Conservation (phyloP, 805 yeast species). For the Saturnispora quitensis region DNA sequence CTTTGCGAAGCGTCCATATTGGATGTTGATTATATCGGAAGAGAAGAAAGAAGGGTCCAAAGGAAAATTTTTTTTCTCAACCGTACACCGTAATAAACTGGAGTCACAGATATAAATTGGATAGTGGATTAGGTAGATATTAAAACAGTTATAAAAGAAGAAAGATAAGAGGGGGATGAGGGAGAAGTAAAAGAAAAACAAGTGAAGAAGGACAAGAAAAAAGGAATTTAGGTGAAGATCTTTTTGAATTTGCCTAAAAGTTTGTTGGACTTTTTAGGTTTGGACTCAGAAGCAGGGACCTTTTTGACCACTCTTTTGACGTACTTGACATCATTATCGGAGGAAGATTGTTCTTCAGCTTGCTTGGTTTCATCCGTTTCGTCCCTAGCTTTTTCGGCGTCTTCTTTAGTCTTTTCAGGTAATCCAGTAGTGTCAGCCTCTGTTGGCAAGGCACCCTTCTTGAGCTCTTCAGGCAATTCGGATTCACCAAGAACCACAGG, state of each 20-base stretch:
- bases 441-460: not conserved
- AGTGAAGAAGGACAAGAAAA: not conserved
- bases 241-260: not conserved
- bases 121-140: not conserved
- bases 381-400: not conserved
- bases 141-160: not conserved
- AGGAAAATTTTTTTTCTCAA: not conserved
- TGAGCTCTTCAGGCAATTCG: not conserved
- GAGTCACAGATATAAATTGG: too few species aligned
- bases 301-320: slow-evolving; percentile 34
- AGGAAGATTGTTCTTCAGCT: slow-evolving; percentile 8
- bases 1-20: not conserved
- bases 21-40: not conserved
- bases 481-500: not conserved
- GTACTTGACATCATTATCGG: slow-evolving; percentile 10
- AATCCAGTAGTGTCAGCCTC: not conserved
- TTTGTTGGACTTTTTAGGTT: not conserved
- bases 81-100: not conserved
- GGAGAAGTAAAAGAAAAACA: not conserved
- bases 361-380: not conserved
- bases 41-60: not conserved
- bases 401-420: too few species aligned
- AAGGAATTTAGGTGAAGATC: not conserved
- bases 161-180: not conserved
- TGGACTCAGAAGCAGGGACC: slow-evolving; percentile 6